Base-by-base conservation (phyloP, 495 filamentous ascomycete genomes). In the Haplographium delicatum region DNA sequence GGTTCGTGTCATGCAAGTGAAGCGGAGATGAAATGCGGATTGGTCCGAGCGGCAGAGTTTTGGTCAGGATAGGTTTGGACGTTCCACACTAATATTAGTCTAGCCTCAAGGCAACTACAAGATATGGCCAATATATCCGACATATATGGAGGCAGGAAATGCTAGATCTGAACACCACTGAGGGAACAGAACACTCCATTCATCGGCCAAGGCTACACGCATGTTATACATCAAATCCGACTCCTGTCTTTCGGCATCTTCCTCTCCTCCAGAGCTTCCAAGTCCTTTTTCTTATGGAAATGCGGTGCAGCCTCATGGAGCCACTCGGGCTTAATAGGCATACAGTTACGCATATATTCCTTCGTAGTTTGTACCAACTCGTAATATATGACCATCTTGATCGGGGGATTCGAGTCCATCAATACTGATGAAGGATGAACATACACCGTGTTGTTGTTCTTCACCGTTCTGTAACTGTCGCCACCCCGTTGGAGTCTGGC, bases 341-440 rank as follows among this genome's bases (percentile, higher is more conserved):
- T 84, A 26, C 83, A 82, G 56, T 81, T 89, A 26, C 93, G 70
- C 81, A 96, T 94, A 61, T 91, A 98, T 73, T 96, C 91, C 72
- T 91, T 90, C 47, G 83, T 90, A 55, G 93, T 97, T 18, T 95
- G 71, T 27, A 96, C 91, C 53, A 96, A 63, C 68, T 98, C 94
- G 58, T 88, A 91, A 64, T 91, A 98, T 26, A 96, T 80, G 42
- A 95, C 80, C 79, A 85, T 91, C 68, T 88, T 90, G 15, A 71
- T 67, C 23, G 76, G 76, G 16, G 91, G 91, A 58, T 89, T 86
- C 4, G 81, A 74, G 57, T 88, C 84, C 69, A 88, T 85, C 50
- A 96, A 69, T 44, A 87, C 87, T 50, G 80, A 85, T 46, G 82
- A 87, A 1, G 93, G 93, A 63, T 98, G 93, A 25, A 97, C 72